These are phyloP conservation scores for Gymnopus androsaceus DNA, from an alignment of 1,284 basidiomycete genomes.

Conservation along the genomic window DNA sequence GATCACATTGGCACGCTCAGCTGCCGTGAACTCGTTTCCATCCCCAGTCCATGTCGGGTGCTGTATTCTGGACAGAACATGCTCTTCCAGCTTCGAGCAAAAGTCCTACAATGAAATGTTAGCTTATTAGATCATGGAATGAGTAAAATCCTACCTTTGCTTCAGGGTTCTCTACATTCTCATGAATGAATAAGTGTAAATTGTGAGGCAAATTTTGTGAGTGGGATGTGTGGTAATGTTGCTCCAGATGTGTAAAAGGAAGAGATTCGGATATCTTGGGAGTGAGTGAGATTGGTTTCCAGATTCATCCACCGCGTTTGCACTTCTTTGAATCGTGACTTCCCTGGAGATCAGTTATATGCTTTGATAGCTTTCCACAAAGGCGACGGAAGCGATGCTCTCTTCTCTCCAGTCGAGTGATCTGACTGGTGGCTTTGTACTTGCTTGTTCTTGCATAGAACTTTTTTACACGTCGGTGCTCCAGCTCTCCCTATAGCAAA, in stretches of 20 bases:
- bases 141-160: neutral
- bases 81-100: slow-evolving; percentile 28
- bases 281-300: too few relatives aligned
- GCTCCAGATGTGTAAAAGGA: too few relatives aligned
- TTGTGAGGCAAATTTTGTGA: too few relatives aligned
- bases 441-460: slow-evolving; percentile 32
- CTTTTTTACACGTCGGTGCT: slow-evolving; percentile 30
- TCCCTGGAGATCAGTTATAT: too few relatives aligned
- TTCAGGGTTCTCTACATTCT: neutral
- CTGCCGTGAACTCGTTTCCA: slow-evolving; percentile 24
- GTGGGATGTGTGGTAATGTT: too few relatives aligned
- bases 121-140: neutral
- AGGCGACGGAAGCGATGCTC: neutral
- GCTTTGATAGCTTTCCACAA: too few relatives aligned
- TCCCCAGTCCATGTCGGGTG: slow-evolving; percentile 28
- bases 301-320: too few relatives aligned
- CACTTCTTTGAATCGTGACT: too few relatives aligned
- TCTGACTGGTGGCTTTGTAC: slow-evolving; percentile 20
- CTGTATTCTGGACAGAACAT: slow-evolving; percentile 28
- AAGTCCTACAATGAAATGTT: slow-evolving; percentile 23
- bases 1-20: slow-evolving; percentile 24
- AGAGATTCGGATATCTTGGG: too few relatives aligned
- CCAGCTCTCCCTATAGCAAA: slow-evolving; percentile 32
- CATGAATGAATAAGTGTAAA: neutral
- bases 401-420: slow-evolving; percentile 28